Base-by-base conservation (phyloP, 2,329 filamentous ascomycete genomes). In the Beauveria sp. region DNA sequence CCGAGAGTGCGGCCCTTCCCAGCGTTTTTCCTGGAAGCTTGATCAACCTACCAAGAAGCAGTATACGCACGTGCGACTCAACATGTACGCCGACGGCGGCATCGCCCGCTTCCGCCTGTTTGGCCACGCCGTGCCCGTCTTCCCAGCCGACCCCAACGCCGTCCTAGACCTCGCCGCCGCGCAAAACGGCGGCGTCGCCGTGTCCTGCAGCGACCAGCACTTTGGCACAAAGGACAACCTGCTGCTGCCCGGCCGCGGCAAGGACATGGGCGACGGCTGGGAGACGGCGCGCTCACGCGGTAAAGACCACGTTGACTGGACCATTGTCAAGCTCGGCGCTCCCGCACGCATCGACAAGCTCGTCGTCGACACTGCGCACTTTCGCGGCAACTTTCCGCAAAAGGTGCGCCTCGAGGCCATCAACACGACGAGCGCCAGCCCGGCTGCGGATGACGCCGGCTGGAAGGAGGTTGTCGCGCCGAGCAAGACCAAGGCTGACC, bases 201-300 rank as follows among this genome's bases (percentile, higher is more conserved):
- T 91, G 9, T 82, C 84, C 1, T 93, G 89, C 78, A 91, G 86
- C 64, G 90, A 95, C 73, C 87, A 95, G 76, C 90, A 95, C 74
- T 96, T 93, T 69, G 89, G 90, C 64, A 89, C 86, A 43, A 91
- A 89, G 72, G 86, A 90, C 71, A 93, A 93, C 74, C 77, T 93
- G 40, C 81, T 93, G n/a, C 79, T 93, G 3, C 90, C 90, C 0
- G 89, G 89, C 2, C 81, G 90, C 28, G 90, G 90, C 48, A 86
- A 88, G 72, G 89, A 95, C 75, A 95, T 95, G 90, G 88, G 90
- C 56, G 90, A 93, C 72, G 91, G 90, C 8, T 95, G 91, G 90
- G 90, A 95, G 76, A 95, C 90, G 61, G 85, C 88, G 66, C 82
- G 90, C 60, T 91, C 88, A 42, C 79, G 91, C 55, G 85, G 81